Base-by-base conservation (phyloP, 202 grass and related monocot genomes). In the Zoysia matrella region DNA sequence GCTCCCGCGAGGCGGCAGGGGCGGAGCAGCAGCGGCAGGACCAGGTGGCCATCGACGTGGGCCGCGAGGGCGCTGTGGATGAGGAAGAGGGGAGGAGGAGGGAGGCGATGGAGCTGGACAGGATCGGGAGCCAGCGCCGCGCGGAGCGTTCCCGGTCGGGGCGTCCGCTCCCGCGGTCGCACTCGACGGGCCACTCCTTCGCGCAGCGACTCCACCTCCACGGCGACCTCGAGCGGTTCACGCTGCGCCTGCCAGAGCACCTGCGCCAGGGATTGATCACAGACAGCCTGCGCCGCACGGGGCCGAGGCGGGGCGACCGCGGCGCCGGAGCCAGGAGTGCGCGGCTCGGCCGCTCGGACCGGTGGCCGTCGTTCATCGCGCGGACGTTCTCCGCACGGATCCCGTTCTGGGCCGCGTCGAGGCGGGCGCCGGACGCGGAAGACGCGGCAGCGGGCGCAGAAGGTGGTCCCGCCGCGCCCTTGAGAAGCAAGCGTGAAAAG, bases 101-200 rank as follows among this genome's bases (percentile, higher is more conserved):
- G 30, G 89, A 90, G 67, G 74, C 85, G 61, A 54, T 79, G 61
- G 90, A 93, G 71, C 86, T 97, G 45, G 89, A 93, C 47, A 77
- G 87, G 83, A 93, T 97, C 42, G 89, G 94, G 6, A 98, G 88
- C 88, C 76, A 77, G 84, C 88, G 76, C 40, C 86, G 92, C 4
- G 92, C 91, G 14, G 9, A 83, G 75, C 81, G 86, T 16, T 84
- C 87, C 9, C 74, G 83, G 53, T 93, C 92, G 2, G 84, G 67
- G 11, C 76, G 80, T 11, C 77, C 80, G 22, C 83, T 91, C 8
- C 69, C 80, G 71, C 86, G 95, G 13, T 94, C 95, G 14, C 86
- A 95, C 84, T 93, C 95, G 47, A 93, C 94, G 6, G 94, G 94
- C 65, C 94, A 97, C 77, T 94, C 90, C 64, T 75, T 86, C 66